Evolutionary conservation across 768 basidiomycete genomes (phyloP).

Genomic region (Lentinula raphanica): DNA sequence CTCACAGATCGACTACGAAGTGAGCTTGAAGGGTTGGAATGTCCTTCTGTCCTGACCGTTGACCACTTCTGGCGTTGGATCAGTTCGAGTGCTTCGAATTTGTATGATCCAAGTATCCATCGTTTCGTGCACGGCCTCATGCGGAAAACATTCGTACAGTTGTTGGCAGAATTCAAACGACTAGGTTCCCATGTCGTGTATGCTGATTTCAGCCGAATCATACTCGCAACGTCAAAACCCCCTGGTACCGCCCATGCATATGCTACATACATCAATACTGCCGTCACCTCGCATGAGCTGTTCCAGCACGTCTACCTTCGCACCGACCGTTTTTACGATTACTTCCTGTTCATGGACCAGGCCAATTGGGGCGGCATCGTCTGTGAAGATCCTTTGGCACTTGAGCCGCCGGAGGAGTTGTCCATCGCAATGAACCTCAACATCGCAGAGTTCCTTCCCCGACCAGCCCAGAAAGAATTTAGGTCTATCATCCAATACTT

Average conservation of each 20-base stretch:
- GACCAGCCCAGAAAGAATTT: constrained; percentile 76
- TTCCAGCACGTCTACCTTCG: constrained; percentile 90
- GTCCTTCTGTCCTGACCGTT: constrained; percentile 65
- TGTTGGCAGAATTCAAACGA: constrained; percentile 93
- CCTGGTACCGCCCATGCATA: constrained; percentile 94
- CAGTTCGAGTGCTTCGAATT: constrained; percentile 73
- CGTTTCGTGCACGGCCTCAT: constrained; percentile 92
- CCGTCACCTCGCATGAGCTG: constrained; percentile 89
- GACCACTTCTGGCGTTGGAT: constrained; percentile 99
- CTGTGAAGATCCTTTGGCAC: constrained; percentile 71
- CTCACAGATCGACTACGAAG: constrained; percentile 77
- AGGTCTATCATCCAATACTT: constrained; percentile 69
- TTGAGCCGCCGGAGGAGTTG: constrained; percentile 65
- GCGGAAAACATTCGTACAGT: constrained; percentile 96
- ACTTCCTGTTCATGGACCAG: constrained; percentile 91
- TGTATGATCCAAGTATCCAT: constrained; percentile 92
- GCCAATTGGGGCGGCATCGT: constrained; percentile 89
- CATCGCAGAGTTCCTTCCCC: constrained; percentile 83
- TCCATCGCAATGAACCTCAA: constrained; percentile 89
- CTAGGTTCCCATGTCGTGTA: constrained; percentile 91
- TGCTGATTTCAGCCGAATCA: constrained; percentile 86
- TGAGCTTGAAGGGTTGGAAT: constrained; percentile 56
- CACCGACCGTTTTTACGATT: constrained; percentile 88
- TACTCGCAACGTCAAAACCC: constrained; percentile 92
- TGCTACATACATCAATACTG: constrained; percentile 90